phyloP scores from a whole-genome alignment of 2,329 filamentous ascomycete species.

The Aspergillus sergii region DNA sequence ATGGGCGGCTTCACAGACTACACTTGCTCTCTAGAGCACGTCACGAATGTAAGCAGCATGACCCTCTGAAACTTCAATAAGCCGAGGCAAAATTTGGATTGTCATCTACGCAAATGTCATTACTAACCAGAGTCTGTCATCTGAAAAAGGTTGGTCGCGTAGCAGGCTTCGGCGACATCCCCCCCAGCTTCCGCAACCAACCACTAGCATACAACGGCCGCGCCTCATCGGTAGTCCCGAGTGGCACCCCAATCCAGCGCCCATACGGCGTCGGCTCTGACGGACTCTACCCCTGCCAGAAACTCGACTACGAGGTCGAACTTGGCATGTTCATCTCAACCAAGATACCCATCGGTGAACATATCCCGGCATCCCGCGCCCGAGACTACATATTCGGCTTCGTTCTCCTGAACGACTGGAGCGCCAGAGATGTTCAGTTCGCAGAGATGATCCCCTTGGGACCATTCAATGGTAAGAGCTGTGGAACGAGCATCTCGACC shows the following conservation, averaged over 20 bases:
- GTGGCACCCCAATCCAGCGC: slow-evolving; percentile 51
- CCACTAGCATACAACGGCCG: slow-evolving; percentile 59
- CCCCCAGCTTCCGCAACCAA: slow-evolving; percentile 49
- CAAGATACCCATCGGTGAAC: slow-evolving; percentile 38
- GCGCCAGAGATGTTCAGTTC: slow-evolving; percentile 57
- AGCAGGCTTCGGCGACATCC: slow-evolving; percentile 7
- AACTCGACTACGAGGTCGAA: slow-evolving; percentile 48
- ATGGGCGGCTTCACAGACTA: slow-evolving; percentile 58
- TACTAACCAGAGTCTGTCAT: background rate
- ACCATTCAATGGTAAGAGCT: slow-evolving; percentile 64
- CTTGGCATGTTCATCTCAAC: slow-evolving; percentile 52
- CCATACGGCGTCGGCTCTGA: slow-evolving; percentile 46
- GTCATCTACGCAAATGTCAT: no score
- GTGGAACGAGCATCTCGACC: slow-evolving; percentile 61
- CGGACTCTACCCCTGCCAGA: slow-evolving; percentile 16
- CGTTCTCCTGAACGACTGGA: slow-evolving; percentile 65
- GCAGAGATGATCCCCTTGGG: slow-evolving; percentile 65
- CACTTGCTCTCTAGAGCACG: slow-evolving; percentile 40
- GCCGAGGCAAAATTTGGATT: background rate
- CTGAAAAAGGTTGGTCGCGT: background rate
- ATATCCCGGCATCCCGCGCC: slow-evolving; percentile 50
- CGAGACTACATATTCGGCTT: slow-evolving; percentile 65
- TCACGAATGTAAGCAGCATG: slow-evolving; percentile 28
- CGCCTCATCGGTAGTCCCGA: slow-evolving; percentile 55
- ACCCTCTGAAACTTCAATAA: background rate